phyloP scores from a whole-genome alignment of 331 rosid species.

The Phaseolus coccineus region DNA sequence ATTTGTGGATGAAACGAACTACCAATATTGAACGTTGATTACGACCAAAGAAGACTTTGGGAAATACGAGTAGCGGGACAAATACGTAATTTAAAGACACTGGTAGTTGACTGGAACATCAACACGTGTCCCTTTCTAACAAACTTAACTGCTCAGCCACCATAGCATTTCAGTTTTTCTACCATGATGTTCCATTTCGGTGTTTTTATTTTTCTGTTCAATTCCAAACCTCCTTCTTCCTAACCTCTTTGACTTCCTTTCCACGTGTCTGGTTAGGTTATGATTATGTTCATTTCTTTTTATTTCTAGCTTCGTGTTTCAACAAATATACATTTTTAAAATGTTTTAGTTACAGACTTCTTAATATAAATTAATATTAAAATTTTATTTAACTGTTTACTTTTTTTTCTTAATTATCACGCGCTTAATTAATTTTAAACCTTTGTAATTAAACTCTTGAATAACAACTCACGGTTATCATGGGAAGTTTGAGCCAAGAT shows the following conservation, averaged over 20 bases:
- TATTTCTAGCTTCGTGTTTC: background rate
- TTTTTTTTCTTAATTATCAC: no score
- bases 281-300: background rate
- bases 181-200: background rate
- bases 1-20: background rate
- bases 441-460: no score
- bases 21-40: no score
- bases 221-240: background rate
- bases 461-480: no score
- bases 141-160: constrained; percentile 12
- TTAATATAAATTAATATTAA: no score
- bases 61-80: background rate
- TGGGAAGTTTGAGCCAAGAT: no score
- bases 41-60: background rate
- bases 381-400: no score
- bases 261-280: background rate
- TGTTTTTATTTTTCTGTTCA: background rate
- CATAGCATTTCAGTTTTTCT: background rate
- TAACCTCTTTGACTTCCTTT: background rate
- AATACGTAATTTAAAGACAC: background rate
- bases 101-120: background rate
- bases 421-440: no score
- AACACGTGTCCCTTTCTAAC: constrained; percentile 33
- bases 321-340: no score
- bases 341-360: no score